Percentiles rank a stretch among this genome's conserved stretches.
Conservation (phyloP, 2,329 filamentous ascomycete genomes). For the Botryotinia narcissicola region DNA sequence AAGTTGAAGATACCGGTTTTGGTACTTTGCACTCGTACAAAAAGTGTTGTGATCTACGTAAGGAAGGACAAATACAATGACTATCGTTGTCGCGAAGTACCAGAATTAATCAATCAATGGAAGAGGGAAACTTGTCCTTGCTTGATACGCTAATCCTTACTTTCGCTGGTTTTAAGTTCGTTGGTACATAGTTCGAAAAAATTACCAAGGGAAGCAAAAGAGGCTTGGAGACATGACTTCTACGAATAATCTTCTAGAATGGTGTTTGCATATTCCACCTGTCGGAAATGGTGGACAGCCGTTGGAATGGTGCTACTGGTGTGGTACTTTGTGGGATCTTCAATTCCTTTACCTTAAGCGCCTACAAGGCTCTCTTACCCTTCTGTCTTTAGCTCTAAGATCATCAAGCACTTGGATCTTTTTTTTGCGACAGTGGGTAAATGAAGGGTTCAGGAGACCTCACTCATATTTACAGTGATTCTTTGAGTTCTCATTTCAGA, state of each 20-base stretch:
- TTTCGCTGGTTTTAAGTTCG: neutral
- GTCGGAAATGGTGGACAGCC: neutral
- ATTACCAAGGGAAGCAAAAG: neutral
- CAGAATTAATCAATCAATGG: neutral
- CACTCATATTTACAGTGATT: neutral
- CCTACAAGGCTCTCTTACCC: neutral
- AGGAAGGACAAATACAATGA: neutral
- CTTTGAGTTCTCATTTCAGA: neutral
- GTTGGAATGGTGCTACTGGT: neutral
- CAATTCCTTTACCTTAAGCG: neutral
- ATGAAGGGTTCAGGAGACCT: neutral
- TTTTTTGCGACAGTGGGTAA: neutral
- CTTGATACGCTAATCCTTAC: conserved; percentile 15
- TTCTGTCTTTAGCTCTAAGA: neutral
- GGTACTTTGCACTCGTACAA: neutral
- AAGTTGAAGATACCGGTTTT: neutral
- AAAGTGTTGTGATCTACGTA: neutral
- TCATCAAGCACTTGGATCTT: neutral
- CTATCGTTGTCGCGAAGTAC: neutral
- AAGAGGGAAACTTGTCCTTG: conserved; percentile 17
- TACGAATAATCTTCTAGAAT: neutral
- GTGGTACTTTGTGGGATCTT: neutral
- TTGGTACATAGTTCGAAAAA: neutral
- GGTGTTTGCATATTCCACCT: conserved; percentile 2
- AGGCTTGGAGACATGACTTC: neutral